Conservation (phyloP, 2,329 filamentous ascomycete species). For the Alternaria postmessia region DNA sequence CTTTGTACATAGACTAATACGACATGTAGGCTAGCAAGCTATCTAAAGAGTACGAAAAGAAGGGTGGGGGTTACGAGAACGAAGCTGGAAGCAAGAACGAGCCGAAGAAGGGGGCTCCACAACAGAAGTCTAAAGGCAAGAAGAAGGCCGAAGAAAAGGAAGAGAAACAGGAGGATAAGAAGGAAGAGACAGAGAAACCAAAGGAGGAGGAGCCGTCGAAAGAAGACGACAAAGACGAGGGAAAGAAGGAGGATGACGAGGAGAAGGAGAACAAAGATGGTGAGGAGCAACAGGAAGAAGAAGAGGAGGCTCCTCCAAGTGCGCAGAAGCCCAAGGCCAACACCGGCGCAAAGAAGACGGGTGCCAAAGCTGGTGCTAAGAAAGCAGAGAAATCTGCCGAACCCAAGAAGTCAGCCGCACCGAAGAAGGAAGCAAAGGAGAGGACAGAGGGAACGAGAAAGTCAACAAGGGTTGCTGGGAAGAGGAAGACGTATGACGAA, state of each 20-base stretch:
- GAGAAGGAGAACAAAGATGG: slow-evolving; percentile 10
- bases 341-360: slow-evolving; percentile 24
- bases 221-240: neutral
- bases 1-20: neutral
- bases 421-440: slow-evolving; percentile 25
- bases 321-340: slow-evolving; percentile 36
- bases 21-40: slow-evolving; percentile 50
- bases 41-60: slow-evolving; percentile 54
- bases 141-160: slow-evolving; percentile 19
- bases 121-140: slow-evolving; percentile 32
- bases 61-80: slow-evolving; percentile 53
- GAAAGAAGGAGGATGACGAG: slow-evolving; percentile 29
- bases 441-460: slow-evolving; percentile 32
- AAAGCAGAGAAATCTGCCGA: slow-evolving; percentile 19
- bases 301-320: slow-evolving; percentile 25
- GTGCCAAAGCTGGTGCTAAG: slow-evolving; percentile 26
- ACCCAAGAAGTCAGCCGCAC: neutral
- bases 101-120: slow-evolving; percentile 53
- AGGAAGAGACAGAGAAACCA: neutral
- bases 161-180: slow-evolving; percentile 20
- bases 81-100: slow-evolving; percentile 55
- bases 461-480: slow-evolving; percentile 27
- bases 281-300: slow-evolving; percentile 1
- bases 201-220: neutral
- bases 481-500: slow-evolving; percentile 31